A percentile compares a stretch with the other conserved stretches of the same genome.
Evolutionary conservation across 495 filamentous ascomycete genomes (phyloP).

Genomic region (Tuber melanosporum): DNA sequence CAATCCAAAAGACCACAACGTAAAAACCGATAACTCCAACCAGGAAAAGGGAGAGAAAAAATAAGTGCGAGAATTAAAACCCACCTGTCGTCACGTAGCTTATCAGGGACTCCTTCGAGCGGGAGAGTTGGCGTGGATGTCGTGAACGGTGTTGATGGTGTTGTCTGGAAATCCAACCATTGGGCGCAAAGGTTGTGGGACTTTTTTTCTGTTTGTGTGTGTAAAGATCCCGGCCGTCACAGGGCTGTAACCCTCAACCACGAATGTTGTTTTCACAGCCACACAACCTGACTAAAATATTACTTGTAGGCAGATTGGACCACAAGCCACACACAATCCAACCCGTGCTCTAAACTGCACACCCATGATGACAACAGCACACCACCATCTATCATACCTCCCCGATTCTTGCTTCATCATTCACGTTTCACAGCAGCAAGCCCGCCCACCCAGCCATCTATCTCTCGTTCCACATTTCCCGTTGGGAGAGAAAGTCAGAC

Average conservation of each 20-base stretch:
- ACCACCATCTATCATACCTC: not conserved
- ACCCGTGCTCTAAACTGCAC: conserved; percentile 6
- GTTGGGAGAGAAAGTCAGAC: not conserved
- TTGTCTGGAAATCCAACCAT: conserved; percentile 25
- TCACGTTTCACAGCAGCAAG: conserved; percentile 27
- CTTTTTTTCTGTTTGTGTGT: conserved; percentile 8
- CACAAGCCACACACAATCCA: not conserved
- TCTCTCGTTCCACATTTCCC: conserved; percentile 5
- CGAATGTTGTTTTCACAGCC: not conserved
- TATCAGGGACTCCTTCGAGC: conserved; percentile 24
- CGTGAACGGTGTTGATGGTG: conserved; percentile 18
- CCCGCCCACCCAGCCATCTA: conserved; percentile 7
- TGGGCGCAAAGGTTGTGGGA: conserved; percentile 19
- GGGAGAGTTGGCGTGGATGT: conserved; percentile 23
- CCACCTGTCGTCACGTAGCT: conserved; percentile 34
- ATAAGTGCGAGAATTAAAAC: conserved; percentile 10
- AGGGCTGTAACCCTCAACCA: not conserved
- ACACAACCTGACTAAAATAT: not conserved
- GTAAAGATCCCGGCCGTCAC: conserved; percentile 16
- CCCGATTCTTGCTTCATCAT: conserved; percentile 9
- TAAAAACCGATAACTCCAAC: conserved; percentile 12
- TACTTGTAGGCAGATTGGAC: not conserved
- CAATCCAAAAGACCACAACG: conserved; percentile 6
- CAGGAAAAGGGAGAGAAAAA: not conserved
- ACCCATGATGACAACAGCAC: conserved; percentile 18